Conservation (phyloP, 371 early-diverging fungal genomes). For the Actinomortierella wolfii region DNA sequence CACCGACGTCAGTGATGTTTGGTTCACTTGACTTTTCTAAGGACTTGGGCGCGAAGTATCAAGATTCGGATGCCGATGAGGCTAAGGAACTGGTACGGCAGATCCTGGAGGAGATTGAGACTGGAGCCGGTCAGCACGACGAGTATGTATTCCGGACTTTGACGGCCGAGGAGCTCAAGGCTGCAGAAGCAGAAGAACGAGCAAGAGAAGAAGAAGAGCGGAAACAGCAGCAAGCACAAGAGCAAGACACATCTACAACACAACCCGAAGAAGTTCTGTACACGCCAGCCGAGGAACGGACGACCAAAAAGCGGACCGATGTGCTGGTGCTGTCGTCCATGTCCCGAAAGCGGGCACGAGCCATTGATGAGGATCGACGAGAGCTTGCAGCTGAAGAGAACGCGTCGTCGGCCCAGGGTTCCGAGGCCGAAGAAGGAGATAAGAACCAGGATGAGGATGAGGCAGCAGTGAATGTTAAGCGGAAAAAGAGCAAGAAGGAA, state of each 20-base stretch:
- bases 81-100: conserved; percentile 31
- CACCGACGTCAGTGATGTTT: conserved; percentile 55
- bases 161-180: conserved; percentile 16
- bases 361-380: conserved; percentile 20
- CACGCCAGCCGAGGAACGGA: conserved; percentile 32
- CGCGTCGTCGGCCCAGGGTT: not conserved
- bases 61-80: no score
- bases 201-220: conserved; percentile 19
- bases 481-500: conserved; percentile 20
- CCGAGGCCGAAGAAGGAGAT: conserved; percentile 3
- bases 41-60: conserved; percentile 7
- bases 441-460: conserved; percentile 6
- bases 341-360: conserved; percentile 35
- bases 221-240: no score
- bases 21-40: conserved; percentile 18
- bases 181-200: conserved; percentile 1
- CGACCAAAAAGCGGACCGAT: conserved; percentile 46
- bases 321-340: conserved; percentile 45
- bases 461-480: conserved; percentile 12
- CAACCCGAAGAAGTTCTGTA: conserved; percentile 39
- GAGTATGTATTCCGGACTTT: conserved; percentile 36
- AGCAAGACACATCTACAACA: conserved; percentile 10
- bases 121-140: conserved; percentile 32
- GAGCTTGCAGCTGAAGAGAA: conserved; percentile 13
- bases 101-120: conserved; percentile 40